Evolutionary conservation across 1,139 yeast genomes (phyloP), one percentile per base, ranked within the genome.

Genomic region (Debaryomycetaceae sp.): DNA sequence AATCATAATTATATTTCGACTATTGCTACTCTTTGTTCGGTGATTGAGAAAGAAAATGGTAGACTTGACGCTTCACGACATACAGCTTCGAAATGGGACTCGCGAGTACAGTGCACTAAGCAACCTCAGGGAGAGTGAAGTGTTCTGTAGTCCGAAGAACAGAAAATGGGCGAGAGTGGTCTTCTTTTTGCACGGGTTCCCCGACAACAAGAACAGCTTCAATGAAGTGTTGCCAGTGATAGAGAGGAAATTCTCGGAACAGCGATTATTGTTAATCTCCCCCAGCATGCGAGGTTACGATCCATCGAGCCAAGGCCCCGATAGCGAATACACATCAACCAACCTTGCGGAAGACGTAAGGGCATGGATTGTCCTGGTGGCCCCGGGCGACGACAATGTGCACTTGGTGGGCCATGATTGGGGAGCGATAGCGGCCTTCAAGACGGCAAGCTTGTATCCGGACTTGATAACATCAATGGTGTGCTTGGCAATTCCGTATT

Each of bases 331-430:
- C 53, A 53, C 59, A 24, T 49, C 66, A 27, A 45, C 54, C 17
- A 63, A 69, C 44, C 43, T 71, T 22, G 76, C 77, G 5, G 52
- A 53, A 2, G 78, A 73, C 46, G 62, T 72, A 17, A 50, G 53
- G 41, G 63, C 64, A 22, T 72, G 76, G 72, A 64, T 72, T 36
- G 45, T 48, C 35, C 49, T 54, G 38, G 49, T 65, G 34, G 53
- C 55, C 38, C 56, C 59, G 1, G 47, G 43, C 20, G 48, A 50
- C 9, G 38, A 45, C 6, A 71, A 73, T 2, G 68, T 72, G 5
- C 75, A 72, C 49, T 49, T 73, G 34, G 57, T 73, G 20, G 77
- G 77, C 6, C 78, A 73, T 50, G 78, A 73, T 53, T 73, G 78
- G 78, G 78, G 78, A 24, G 76, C 78, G 2, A 55, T 70, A 24